A percentile compares a stretch with the other conserved stretches of the same genome.
Evolutionary conservation across 1,139 yeast species (phyloP).

Genomic region (Eremothecium cymbalariae): DNA sequence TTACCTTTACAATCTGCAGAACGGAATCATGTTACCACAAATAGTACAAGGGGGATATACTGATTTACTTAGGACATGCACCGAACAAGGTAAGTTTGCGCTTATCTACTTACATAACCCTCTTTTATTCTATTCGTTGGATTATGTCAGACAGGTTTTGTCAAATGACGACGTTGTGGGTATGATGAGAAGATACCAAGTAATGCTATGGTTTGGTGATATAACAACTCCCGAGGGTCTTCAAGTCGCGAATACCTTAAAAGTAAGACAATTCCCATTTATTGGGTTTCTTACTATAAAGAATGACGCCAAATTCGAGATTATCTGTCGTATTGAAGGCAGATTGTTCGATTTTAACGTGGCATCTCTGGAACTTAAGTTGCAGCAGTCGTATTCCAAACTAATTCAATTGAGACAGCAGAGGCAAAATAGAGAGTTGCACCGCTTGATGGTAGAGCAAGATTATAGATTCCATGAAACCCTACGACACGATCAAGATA

Average conservation of each 20-base stretch:
- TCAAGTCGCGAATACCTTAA: constrained; percentile 71
- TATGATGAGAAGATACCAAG: constrained; percentile 42
- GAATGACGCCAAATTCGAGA: constrained; percentile 47
- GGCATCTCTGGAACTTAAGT: constrained; percentile 35
- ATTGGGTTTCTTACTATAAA: constrained; percentile 61
- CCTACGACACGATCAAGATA: constrained; percentile 38
- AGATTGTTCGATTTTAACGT: constrained; percentile 25
- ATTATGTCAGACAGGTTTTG: constrained; percentile 50
- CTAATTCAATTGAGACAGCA: constrained; percentile 52
- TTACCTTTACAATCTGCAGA: constrained; percentile 21
- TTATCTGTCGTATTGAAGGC: constrained; percentile 67
- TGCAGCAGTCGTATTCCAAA: constrained; percentile 53
- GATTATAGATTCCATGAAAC: constrained; percentile 71
- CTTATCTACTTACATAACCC: constrained; percentile 68
- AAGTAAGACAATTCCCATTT: constrained; percentile 72
- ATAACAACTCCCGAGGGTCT: constrained; percentile 66
- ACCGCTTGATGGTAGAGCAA: constrained; percentile 55
- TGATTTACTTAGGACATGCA: constrained; percentile 20
- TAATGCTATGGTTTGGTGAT: constrained; percentile 85
- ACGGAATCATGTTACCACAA: constrained; percentile 16
- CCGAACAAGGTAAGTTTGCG: constrained; percentile 40
- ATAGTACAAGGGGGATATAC: constrained; percentile 24
- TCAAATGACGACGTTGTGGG: constrained; percentile 45
- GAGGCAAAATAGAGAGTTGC: constrained; percentile 50
- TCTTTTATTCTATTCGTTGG: constrained; percentile 53